Evolutionary conservation across 768 basidiomycete genomes (phyloP), one percentile per base, ranked within the genome.

Genomic region (Candolleomyces eurysporus): DNA sequence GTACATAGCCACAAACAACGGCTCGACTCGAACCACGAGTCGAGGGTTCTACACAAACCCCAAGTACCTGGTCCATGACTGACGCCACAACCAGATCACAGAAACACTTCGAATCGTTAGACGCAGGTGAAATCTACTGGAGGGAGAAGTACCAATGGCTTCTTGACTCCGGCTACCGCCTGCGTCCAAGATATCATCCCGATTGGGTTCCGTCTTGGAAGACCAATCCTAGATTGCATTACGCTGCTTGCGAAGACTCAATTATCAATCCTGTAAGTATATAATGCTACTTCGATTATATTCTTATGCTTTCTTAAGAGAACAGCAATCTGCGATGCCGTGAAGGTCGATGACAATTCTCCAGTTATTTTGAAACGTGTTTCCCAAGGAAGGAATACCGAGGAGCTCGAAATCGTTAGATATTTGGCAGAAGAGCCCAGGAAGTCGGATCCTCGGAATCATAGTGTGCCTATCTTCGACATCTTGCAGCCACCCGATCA

Each of bases 181-280:
- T 63, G 10, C 54, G 63, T 2, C 42, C 63, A 19, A 43, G 59
- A 4, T 61, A 60, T 32, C 13, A 42, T 30, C 59, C 53, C 0
- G 55, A 57, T 7, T 63, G 59, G 62, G 39, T 57, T 10, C 62
- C 58, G 2, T 55, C 59, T 19, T 60, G 59, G 63, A 42, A 36
- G 3, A 31, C n/a, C 16, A 48, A 60, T 48, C 52, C 26, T 40
- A 31, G n/a, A 22, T n/a, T 53, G 40, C 26, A 14, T 16, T 26
- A 9, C 26, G 26, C 26, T 26, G 26, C 26, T 26, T 45, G 50
- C 3, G 59, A 53, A 36, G 59, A 60, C 31, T 22, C 52, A 22
- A 49, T 22, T 3, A 5, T 8, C 3, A 49, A 49, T 21, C 10
- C 1, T 17, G 48, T 49, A 16, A 49, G 48, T 22, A 49, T 10